Percentiles rank a stretch among this genome's conserved stretches.
Conservation (phyloP, 352 stramenopile species). For the Globisporangium spiculum region DNA sequence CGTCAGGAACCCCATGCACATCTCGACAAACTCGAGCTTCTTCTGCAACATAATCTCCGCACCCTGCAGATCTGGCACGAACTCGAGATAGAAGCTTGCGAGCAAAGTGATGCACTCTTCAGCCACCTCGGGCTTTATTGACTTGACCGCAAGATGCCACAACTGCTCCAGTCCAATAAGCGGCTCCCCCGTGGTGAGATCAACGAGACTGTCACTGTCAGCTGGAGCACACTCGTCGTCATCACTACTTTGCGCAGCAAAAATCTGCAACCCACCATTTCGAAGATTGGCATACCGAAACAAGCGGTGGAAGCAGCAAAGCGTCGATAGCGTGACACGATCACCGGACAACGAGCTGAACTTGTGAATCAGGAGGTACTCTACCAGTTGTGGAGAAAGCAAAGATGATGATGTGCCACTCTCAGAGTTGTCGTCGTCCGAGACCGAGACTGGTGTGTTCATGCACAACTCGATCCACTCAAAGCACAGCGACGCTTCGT, state of each 20-base stretch:
- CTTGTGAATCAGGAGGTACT: conserved; percentile 37
- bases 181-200: conserved; percentile 38
- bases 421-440: neutral
- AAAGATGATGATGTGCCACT: conserved; percentile 18
- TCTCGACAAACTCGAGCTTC: conserved; percentile 55
- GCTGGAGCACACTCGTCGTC: neutral
- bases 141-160: conserved; percentile 56
- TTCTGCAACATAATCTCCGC: conserved; percentile 24
- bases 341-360: conserved; percentile 36
- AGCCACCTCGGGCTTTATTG: conserved; percentile 38
- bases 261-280: conserved; percentile 36
- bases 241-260: conserved; percentile 5
- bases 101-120: conserved; percentile 67
- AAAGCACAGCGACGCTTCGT: conserved; percentile 65
- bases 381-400: conserved; percentile 19
- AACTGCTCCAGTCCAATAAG: conserved; percentile 51
- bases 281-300: conserved; percentile 60
- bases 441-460: conserved; percentile 24
- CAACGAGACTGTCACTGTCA: conserved; percentile 13
- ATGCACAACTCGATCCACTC: conserved; percentile 74
- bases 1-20: conserved; percentile 47
- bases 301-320: conserved; percentile 70
- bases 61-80: conserved; percentile 30
- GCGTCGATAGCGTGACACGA: conserved; percentile 38
- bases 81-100: conserved; percentile 53